Percentiles rank a stretch among this genome's conserved stretches.
These are phyloP conservation scores for Huntiella abstrusa DNA, from an alignment of 2,329 filamentous ascomycete genomes.

Conservation along the genomic window DNA sequence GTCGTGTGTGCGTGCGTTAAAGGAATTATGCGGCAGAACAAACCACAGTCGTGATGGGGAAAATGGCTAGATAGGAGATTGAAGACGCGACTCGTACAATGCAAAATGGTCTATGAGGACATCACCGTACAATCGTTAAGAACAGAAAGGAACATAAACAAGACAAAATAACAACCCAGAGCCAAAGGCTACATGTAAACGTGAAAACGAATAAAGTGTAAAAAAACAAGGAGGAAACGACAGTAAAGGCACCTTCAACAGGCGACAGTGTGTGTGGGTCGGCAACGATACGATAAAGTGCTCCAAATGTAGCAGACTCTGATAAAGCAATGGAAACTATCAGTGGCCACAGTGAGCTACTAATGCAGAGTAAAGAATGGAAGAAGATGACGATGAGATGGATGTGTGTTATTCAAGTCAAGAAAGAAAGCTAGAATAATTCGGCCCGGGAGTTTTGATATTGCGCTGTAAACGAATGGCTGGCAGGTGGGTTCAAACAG, in stretches of 20 bases:
- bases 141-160: constrained; percentile 1
- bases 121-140: constrained; percentile 9
- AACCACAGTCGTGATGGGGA: not conserved
- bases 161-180: not conserved
- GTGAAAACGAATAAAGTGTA: not conserved
- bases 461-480: constrained; percentile 1
- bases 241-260: not conserved
- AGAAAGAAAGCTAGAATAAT: not conserved
- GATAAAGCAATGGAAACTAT: not conserved
- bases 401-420: not conserved
- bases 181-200: not conserved
- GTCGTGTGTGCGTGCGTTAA: too few species aligned
- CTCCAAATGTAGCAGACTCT: not conserved
- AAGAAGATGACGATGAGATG: not conserved
- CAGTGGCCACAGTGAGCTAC: too few species aligned
- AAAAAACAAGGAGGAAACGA: constrained; percentile 3
- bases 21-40: too few species aligned
- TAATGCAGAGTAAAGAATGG: not conserved
- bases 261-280: not conserved
- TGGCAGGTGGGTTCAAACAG: not conserved
- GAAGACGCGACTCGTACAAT: constrained; percentile 3
- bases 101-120: constrained; percentile 7
- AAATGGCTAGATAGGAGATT: not conserved
- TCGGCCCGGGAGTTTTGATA: not conserved
- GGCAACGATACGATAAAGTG: not conserved